Base-by-base conservation (phyloP, 768 basidiomycete genomes). In the Cyclocybe aegerita region DNA sequence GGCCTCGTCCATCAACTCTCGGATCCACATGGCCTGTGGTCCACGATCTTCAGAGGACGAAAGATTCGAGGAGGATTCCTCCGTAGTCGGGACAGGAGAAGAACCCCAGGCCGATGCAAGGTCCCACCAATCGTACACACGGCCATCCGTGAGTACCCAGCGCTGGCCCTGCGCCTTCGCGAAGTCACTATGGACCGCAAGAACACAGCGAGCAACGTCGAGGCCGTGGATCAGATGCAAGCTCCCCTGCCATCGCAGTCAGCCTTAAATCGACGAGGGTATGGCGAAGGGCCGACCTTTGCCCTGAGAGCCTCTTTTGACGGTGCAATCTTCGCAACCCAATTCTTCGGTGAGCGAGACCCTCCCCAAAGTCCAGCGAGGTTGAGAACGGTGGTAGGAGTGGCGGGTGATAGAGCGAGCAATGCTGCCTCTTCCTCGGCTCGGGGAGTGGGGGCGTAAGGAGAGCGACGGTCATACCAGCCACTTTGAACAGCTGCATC, bases 51-150 rank as follows among this genome's bases (percentile, higher is more conserved):
- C 54, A 5, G 45, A 32, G 23, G 31, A 4, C 11, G 37, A 42
- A 37, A 14, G 14, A n/a, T 9, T 35, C n/a, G 14, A 23, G 36
- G 15, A 5, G 6, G 30, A 14, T 17, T 42, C 40, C 37, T 6
- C 16, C 40, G 14, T 15, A 6, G 16, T 42, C 40, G 16, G 16
- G 14, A 39, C 29, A 40, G 46, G 51, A 36, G 38, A 36, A 9
- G 64, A 50, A 0, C 76, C 79, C 82, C 82, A 85, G 3, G 78
- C 75, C 5, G 76, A 75, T 1, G 78, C 80, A 4, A 85, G 68
- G 56, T 85, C 81, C 82, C 82, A 86, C 83, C 83, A 86, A 61
- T 86, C 84, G 58, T 84, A 82, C 35, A 82, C 74, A 6, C 79
- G 73, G 14, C 69, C 70, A 53, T 83, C 80, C 2, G 77, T 80